Evolutionary conservation across 2,329 filamentous ascomycete genomes (phyloP), one percentile per base, ranked within the genome.

Genomic region (Aspergillus flavus): DNA sequence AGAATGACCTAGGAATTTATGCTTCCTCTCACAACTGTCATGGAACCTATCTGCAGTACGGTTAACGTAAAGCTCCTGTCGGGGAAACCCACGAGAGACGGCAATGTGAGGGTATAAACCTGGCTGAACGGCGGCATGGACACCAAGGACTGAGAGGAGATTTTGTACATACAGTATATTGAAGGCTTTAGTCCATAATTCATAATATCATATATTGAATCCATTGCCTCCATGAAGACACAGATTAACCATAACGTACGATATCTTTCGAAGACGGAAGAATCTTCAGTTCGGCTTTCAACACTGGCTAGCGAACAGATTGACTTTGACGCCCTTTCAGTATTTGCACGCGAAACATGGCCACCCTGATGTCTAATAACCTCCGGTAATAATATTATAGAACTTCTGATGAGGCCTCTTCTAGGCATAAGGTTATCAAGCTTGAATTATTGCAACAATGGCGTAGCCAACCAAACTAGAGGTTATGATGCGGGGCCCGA

Each of bases 71-170:
- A 23, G 36, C 53, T 62, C 46, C 36, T 34, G 48, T 48, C 45
- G 19, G 56, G 55, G 46, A 58, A 41, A 59, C 54, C 34, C 56
- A 50, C 46, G 23, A 26, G 21, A n/a, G 11, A 54, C 26, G 23
- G 23, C 46, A 62, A 60, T 53, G 52, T 63, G 64, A 50, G 58
- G 43, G 56, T 39, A 50, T 57, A 60, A 58, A 52, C 59, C 46
- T 34, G 19, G 32, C 28, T 36, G n/a, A 36, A 36, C 11, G 19
- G 30, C 52, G 21, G 7, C 28, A 54, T 23, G 52, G 21, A 30
- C n/a, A 54, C 23, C 21, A 36, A 19, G 30, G 30, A 16, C 19
- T 21, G 52, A 23, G 46, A 21, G 30, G 21, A 36, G n/a, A 5
- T 14, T 23, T 54, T 54, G 52, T 54, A 54, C 30, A 36, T 54